Evolutionary conservation across 345 rosid species (phyloP), one percentile per base, ranked within the genome.

Genomic region (Acer yangbiense): DNA sequence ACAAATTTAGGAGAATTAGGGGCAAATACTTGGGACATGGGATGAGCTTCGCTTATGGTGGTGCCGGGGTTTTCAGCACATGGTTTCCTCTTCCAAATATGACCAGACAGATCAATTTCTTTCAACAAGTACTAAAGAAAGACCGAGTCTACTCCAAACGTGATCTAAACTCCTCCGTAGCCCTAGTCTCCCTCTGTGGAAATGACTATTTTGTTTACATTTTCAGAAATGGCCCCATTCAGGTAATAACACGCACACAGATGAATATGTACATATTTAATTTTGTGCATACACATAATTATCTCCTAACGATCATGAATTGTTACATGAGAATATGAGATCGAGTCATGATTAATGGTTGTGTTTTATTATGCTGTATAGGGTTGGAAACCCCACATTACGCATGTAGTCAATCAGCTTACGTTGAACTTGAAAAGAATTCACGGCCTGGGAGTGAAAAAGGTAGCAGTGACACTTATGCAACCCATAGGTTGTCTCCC

Each of bases 401-500:
- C 39, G 39, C 25, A 72, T 74, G 94, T 92, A 70, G 90, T 93
- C 80, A 75, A 77, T 64, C 98, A 93, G 81, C 76, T 83, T 0
- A 79, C 78, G 2, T 35, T 75, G 77, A 82, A 93, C 80, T 12
- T 91, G 79, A 84, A 85, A 48, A 82, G 89, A 7, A 83, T 95
- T 46, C 82, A 88, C 23, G 75, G 29, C 65, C 55, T 87, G 66
- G 98, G 98, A 71, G 91, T 92, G 66, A 83, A 80, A 44, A 93
- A 84, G 81, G 72, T 95, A 44, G 87, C 72, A 0, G 84, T 89
- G 21, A 68, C 85, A 3, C 73, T 80, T 25, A 69, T 95, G 23
- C 89, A 80, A 21, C 98, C 98, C 8, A 65, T 90, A 44, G 98
- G 98, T 1, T 95, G 98, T 80, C 91, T 93, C 64, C 98, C 98